Evolutionary conservation across 495 filamentous ascomycete genomes (phyloP).

Genomic region (Niebla homalea): DNA sequence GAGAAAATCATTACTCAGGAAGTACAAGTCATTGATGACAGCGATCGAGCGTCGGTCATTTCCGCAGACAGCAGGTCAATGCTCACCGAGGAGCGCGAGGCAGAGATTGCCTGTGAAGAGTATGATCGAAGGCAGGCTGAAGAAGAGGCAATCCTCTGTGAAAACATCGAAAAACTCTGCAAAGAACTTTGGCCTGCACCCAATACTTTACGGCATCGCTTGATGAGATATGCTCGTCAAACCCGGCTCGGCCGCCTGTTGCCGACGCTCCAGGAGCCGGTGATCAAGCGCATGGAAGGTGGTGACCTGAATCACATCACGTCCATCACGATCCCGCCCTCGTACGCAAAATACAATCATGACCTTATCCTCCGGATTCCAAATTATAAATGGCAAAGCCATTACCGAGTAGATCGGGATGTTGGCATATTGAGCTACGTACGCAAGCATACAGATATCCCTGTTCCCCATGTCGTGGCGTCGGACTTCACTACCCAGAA

Average conservation of each 20-base stretch:
- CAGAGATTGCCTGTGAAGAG: too few species aligned
- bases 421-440: slow-evolving; percentile 5
- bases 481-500: slow-evolving; percentile 7
- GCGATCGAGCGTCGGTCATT: too few species aligned
- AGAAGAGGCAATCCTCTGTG: background rate
- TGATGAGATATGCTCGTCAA: background rate
- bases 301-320: slow-evolving; percentile 13
- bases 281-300: slow-evolving; percentile 12
- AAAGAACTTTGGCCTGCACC: background rate
- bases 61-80: too few species aligned
- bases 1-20: too few species aligned
- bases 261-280: background rate
- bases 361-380: slow-evolving; percentile 8
- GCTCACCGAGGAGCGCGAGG: too few species aligned
- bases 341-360: background rate
- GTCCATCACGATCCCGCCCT: background rate
- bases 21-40: too few species aligned
- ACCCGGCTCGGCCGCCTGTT: background rate
- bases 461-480: background rate
- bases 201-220: background rate
- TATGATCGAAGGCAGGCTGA: too few species aligned
- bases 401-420: slow-evolving; percentile 6
- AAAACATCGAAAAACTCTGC: background rate
- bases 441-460: slow-evolving; percentile 3
- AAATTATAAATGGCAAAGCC: background rate